Evolutionary conservation across 768 basidiomycete genomes (phyloP), one percentile per base, ranked within the genome.

Genomic region (Leccinum arenicola): DNA sequence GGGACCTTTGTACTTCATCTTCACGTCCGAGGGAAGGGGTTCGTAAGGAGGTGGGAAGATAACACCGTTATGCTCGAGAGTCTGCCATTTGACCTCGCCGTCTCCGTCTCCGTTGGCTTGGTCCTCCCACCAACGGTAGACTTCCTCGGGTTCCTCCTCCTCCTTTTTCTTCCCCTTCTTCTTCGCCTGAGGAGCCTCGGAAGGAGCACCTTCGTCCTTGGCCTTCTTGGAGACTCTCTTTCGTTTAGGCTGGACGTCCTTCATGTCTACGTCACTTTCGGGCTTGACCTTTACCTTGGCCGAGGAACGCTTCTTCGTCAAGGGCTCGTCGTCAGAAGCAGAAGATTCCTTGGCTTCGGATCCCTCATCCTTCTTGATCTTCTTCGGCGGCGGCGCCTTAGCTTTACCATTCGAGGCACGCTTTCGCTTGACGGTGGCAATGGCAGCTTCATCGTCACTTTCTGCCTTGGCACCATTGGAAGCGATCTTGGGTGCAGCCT

Each of bases 41-140:
- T 93, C 87, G 71, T 99, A 99, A 3, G 95, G 88, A 52, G 93
- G 93, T 61, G 97, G 97, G 76, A 99, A 99, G 62, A 95, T 82
- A 40, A 99, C 95, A 52, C 95, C 97, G 64, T 83, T 86, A 75
- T 99, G 97, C 68, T 93, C 89, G 54, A 99, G 82, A n/a, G 93
- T 97, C 61, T 84, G 83, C 97, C 97, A 99, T 74, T 98, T 97
- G 57, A 85, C 78, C 40, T 85, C 80, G 11, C 85, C 91, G 68
- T 94, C 92, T 55, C 85, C 91, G 68, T 94, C 92, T 55, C 84
- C 85, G 58, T 89, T 83, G 31, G 78, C 80, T 63, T 88, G 82
- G 60, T 79, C 74, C 66, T 94, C 90, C 96, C 95, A 97, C 92
- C 93, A 95, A 61, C 84, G 82, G 73, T 84, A 93, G 51, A 86